Evolutionary conservation across 2,329 filamentous ascomycete species (phyloP).

Genomic region (Diaporthe australafricana): DNA sequence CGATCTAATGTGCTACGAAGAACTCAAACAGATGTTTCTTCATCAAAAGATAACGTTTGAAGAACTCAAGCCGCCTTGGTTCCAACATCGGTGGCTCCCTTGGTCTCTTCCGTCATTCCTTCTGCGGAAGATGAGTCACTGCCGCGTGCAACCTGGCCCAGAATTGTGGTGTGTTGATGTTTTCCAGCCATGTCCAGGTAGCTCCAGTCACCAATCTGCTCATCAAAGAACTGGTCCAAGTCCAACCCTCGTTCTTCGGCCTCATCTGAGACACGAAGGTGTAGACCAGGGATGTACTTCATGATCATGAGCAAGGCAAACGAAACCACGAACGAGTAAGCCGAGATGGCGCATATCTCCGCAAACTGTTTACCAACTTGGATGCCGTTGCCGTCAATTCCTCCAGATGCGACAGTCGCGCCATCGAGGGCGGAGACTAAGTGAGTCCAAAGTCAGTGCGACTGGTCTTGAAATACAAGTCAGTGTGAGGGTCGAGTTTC

Average conservation of each 20-base stretch:
- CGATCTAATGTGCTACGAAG: no score
- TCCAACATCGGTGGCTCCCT: neutral
- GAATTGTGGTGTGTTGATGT: constrained; percentile 27
- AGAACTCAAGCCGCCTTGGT: constrained; percentile 8
- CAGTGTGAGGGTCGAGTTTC: constrained; percentile 17
- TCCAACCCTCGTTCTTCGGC: constrained; percentile 67
- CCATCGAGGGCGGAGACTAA: constrained; percentile 65
- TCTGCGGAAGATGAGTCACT: constrained; percentile 26
- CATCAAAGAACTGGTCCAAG: constrained; percentile 59
- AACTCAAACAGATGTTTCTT: neutral
- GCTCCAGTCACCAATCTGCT: constrained; percentile 52
- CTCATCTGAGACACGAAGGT: constrained; percentile 65
- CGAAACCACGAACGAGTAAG: constrained; percentile 66
- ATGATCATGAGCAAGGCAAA: constrained; percentile 65
- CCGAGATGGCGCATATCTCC: constrained; percentile 65
- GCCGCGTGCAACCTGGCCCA: neutral
- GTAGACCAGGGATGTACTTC: constrained; percentile 68
- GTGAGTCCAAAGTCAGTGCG: constrained; percentile 19
- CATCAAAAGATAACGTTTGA: neutral
- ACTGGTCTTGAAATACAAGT: neutral
- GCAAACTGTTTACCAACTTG: constrained; percentile 70
- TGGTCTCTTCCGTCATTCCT: constrained; percentile 11
- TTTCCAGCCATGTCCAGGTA: constrained; percentile 40
- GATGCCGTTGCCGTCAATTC: constrained; percentile 62
- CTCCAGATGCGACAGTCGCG: constrained; percentile 54